Evolutionary conservation across 352 stramenopile species (phyloP).

Genomic region (Phytophthora litchii): DNA sequence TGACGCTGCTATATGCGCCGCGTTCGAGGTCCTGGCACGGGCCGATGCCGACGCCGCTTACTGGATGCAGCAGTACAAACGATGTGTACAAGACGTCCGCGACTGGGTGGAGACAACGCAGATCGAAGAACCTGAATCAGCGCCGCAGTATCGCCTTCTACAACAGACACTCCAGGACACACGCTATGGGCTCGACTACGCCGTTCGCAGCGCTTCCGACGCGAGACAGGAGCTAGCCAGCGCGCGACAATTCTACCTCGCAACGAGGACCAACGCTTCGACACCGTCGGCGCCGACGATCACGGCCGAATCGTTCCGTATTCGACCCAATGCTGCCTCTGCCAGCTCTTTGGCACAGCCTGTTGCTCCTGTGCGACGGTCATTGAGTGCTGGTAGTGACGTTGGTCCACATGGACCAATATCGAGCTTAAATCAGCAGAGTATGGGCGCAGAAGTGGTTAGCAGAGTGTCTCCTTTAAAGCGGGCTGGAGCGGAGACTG

Average conservation of each 20-base stretch:
- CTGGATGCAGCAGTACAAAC: constrained; percentile 32
- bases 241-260: constrained; percentile 23
- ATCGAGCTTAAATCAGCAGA: background rate
- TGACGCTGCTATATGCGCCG: background rate
- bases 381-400: background rate
- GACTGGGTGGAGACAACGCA: constrained; percentile 2
- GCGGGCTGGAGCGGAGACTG: constrained; percentile 2
- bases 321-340: background rate
- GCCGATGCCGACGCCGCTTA: constrained; percentile 14
- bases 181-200: constrained; percentile 26
- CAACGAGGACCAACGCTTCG: background rate
- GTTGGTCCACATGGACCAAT: background rate
- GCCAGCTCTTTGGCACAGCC: background rate
- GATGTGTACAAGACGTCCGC: constrained; percentile 2
- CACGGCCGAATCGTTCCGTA: constrained; percentile 1
- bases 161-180: constrained; percentile 27
- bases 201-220: constrained; percentile 10
- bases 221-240: constrained; percentile 21
- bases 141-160: constrained; percentile 18
- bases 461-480: constrained; percentile 11
- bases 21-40: constrained; percentile 4
- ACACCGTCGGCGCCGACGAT: background rate
- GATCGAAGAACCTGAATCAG: constrained; percentile 2
- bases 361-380: background rate
- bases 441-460: too few relatives aligned